Evolutionary conservation across 805 yeast species (phyloP), one percentile per base, ranked within the genome.

Genomic region (Saturnispora gosingensis): DNA sequence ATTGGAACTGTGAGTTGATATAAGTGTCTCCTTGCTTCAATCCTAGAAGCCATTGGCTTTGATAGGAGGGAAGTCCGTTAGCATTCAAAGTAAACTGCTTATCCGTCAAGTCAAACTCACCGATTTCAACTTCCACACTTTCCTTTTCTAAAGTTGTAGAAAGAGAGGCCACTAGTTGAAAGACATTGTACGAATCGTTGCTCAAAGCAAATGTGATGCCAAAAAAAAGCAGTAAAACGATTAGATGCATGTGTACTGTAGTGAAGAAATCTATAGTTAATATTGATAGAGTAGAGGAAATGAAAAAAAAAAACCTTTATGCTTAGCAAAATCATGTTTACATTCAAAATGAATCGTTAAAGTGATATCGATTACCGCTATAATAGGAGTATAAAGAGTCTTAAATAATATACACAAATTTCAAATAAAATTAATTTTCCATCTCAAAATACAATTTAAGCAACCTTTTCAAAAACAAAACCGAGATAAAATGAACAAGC

Each of bases 401-500:
- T n/a, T 36, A 11, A 16, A 3, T 16, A 36, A 36, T 36, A 40
- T 40, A 40, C 10, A 40, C 24, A 22, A 22, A 13, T 24, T 22
- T 16, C 30, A 16, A 39, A 8, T 35, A 10, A 34, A 34, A 15
- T 6, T n/a, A 34, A 15, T 35, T 2, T 16, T 20, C 7, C 25
- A 39, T 8, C 9, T 25, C 9, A 25, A 6, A 25, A 7, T 5
- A 36, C 22, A 9, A 11, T 15, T 25, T 15, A 48, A 18, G 51
- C 51, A n/a, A 49, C 52, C 39, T 49, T 49, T 36, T 83, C 85
- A 65, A 90, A 89, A 2, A 83, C 91, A 71, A 88, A 89, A 1
- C 88, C 88, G 34, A 85, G 70, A 64, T 89, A 90, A 59, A 88
- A 85, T n/a, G 86, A 88, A 46, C 85, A 75, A 0, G 88, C 88